Evolutionary conservation across 805 yeast species (phyloP), one percentile per base, ranked within the genome.

Genomic region (Kuraishia molischiana): DNA sequence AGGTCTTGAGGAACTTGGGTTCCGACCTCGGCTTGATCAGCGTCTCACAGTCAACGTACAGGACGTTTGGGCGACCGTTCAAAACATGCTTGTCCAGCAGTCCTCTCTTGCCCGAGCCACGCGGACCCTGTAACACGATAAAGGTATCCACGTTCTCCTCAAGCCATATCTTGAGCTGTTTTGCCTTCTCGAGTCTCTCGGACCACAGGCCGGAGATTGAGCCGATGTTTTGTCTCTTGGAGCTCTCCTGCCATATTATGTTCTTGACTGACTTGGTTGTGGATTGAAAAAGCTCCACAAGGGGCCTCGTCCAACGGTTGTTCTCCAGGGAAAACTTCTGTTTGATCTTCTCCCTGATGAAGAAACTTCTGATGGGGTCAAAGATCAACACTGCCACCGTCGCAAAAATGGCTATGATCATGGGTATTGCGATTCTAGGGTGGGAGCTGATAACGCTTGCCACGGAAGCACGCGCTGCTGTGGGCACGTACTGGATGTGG

Each of bases 101-200:
- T 42, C 79, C 90, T 42, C 78, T 72, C 50, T 92, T 90, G 18
- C 97, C 98, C n/a, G 95, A 78, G 4, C 98, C 98, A 45, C 85
- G 72, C 4, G 98, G 97, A 10, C 98, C 98, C 44, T 79, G 75
- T 3, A 92, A 78, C 3, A 92, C 76, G 19, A 90, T 87, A 53
- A 87, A 92, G 2, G 97, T 85, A 54, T 83, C 80, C n/a, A 79
- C 77, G 44, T 87, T 89, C 55, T 92, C 98, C 41, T 77, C 78
- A 4, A 92, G 62, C 92, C 95, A 84, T 46, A 83, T 62, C 45
- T 69, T 72, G 39, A 92, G 52, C 44, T 82, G 85, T 40, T 78
- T 76, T 1, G 81, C 76, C 42, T 74, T 72, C 37, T 78, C 82
- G 29, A 65, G 56, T 32, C 95, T 64, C 49, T 87, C 94, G 26